Percentiles rank a stretch among this genome's conserved stretches.
phyloP scores from a whole-genome alignment of 805 yeast genomes.

The Kockiozyma suomiensis region DNA sequence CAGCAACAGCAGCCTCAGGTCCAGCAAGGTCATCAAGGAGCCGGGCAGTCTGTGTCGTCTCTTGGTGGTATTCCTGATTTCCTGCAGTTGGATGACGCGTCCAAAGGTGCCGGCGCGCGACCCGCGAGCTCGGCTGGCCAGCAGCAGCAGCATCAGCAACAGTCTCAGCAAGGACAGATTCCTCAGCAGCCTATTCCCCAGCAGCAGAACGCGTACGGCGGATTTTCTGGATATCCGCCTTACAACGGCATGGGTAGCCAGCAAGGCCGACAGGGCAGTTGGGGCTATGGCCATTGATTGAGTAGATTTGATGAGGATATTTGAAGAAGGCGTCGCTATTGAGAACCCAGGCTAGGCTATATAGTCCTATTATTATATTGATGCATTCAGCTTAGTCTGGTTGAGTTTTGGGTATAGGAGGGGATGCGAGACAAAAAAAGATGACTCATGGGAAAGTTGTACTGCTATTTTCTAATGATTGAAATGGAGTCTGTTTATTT shows the following conservation, averaged over 20 bases:
- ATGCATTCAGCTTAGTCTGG: background rate
- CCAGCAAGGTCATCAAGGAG: conserved; percentile 17
- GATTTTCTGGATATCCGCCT: conserved; percentile 31
- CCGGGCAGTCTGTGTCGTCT: conserved; percentile 22
- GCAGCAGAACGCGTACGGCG: conserved; percentile 33
- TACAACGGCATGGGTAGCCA: conserved; percentile 28
- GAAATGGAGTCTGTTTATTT: background rate
- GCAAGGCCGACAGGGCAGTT: conserved; percentile 32
- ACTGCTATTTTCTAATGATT: background rate
- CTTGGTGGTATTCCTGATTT: conserved; percentile 36
- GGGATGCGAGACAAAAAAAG: too few species aligned
- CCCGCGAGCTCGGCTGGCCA: conserved; percentile 25
- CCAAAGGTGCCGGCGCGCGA: conserved; percentile 24
- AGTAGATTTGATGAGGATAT: background rate
- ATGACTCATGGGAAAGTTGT: too few species aligned
- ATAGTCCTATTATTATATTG: too few species aligned
- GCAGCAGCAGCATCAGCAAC: conserved; percentile 23
- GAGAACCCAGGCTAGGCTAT: too few species aligned
- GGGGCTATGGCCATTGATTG: conserved; percentile 30
- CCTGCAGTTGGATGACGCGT: conserved; percentile 31
- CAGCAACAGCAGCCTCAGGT: conserved; percentile 13
- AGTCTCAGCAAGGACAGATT: conserved; percentile 9
- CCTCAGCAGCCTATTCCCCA: conserved; percentile 29
- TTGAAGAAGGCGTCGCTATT: background rate
- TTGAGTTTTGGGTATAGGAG: background rate